Conservation (phyloP, 2,329 filamentous ascomycete species). For the Nigrograna mackinnonii region DNA sequence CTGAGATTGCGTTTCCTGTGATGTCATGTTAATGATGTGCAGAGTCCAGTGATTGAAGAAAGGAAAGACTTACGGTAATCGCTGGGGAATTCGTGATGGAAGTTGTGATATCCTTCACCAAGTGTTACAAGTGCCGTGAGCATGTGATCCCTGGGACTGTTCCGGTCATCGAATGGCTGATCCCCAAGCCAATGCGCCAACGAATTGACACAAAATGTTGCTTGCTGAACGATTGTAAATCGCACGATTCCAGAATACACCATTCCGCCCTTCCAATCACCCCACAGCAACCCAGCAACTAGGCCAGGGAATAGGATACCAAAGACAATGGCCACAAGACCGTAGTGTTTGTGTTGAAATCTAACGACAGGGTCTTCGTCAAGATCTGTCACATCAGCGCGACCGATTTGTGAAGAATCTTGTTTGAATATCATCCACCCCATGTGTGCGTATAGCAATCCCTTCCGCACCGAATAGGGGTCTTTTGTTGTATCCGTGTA, state of each 20-base stretch:
- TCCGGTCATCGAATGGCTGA: slow-evolving; percentile 45
- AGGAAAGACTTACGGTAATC: slow-evolving; percentile 39
- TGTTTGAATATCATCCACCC: slow-evolving; percentile 57
- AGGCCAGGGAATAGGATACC: slow-evolving; percentile 48
- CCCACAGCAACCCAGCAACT: slow-evolving; percentile 52
- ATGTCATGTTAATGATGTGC: too few species aligned
- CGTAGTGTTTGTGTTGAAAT: slow-evolving; percentile 52
- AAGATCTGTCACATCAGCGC: slow-evolving; percentile 54
- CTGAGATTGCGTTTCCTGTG: slow-evolving; percentile 40
- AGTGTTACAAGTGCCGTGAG: slow-evolving; percentile 43
- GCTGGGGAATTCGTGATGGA: slow-evolving; percentile 46
- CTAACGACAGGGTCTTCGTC: slow-evolving; percentile 53
- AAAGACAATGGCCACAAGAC: slow-evolving; percentile 46
- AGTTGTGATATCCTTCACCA: slow-evolving; percentile 48
- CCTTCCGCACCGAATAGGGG: slow-evolving; percentile 53
- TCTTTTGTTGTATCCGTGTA: slow-evolving; percentile 56
- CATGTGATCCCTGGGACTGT: slow-evolving; percentile 40
- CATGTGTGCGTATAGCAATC: slow-evolving; percentile 51
- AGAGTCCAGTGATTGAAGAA: neutral
- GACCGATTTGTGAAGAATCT: slow-evolving; percentile 53
- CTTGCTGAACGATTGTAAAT: slow-evolving; percentile 54
- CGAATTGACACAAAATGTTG: slow-evolving; percentile 57
- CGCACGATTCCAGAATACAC: slow-evolving; percentile 54
- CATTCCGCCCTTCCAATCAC: slow-evolving; percentile 51
- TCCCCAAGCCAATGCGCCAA: slow-evolving; percentile 57